Evolutionary conservation across 1,284 basidiomycete genomes (phyloP).

Genomic region (Microstroma glucosiphilum): DNA sequence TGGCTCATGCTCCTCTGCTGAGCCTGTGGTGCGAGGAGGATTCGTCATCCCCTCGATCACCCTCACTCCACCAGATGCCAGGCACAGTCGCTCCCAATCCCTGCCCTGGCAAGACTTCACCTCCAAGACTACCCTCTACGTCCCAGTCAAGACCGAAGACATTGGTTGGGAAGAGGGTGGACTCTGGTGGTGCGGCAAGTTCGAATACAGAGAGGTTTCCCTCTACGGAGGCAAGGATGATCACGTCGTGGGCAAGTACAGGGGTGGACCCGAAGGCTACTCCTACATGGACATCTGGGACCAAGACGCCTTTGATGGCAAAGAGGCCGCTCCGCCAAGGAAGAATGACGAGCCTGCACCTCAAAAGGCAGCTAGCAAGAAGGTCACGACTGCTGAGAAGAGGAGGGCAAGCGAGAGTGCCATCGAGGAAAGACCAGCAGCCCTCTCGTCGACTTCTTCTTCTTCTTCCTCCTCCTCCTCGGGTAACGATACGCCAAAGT

Average conservation of each 20-base stretch:
- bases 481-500: too few species aligned
- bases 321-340: background rate
- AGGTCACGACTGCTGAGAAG: background rate
- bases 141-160: constrained; percentile 40
- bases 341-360: constrained; percentile 2
- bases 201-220: constrained; percentile 26
- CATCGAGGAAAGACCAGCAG: background rate
- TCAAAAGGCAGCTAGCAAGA: background rate
- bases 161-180: constrained; percentile 42
- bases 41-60: constrained; percentile 28
- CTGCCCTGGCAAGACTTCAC: constrained; percentile 30
- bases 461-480: too few species aligned
- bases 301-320: background rate
- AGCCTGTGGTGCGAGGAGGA: constrained; percentile 9
- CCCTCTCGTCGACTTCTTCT: too few species aligned
- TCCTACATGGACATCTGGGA: constrained; percentile 7
- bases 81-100: constrained; percentile 17
- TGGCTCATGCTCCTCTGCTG: background rate
- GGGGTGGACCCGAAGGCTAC: constrained; percentile 20
- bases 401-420: background rate
- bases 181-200: constrained; percentile 40
- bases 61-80: constrained; percentile 28
- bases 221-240: constrained; percentile 20
- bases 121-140: constrained; percentile 33
- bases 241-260: constrained; percentile 16